phyloP scores from a whole-genome alignment of 2,329 filamentous ascomycete genomes.

The Monosporascus cannonballus region DNA sequence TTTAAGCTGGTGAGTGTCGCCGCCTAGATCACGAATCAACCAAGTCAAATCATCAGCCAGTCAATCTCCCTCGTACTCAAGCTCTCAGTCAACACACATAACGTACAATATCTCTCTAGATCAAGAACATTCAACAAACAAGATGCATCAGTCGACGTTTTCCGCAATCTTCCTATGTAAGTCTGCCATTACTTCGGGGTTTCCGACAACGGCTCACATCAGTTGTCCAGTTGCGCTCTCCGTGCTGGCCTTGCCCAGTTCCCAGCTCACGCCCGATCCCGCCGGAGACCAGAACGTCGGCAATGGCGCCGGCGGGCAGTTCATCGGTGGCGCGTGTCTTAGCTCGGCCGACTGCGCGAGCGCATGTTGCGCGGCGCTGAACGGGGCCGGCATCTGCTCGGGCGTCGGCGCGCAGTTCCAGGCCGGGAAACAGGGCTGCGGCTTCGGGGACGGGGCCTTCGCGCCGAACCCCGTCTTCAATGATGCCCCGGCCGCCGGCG shows the following conservation, averaged over 20 bases:
- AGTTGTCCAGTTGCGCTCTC: slow-evolving; percentile 3
- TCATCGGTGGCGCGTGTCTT: slow-evolving; percentile 23
- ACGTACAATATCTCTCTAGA: no score
- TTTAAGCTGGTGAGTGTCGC: no score
- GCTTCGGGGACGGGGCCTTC: slow-evolving; percentile 14
- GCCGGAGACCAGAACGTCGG: slow-evolving; percentile 19
- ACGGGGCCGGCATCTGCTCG: slow-evolving; percentile 20
- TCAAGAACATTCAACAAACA: not conserved
- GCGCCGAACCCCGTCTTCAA: not conserved
- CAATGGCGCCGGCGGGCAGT: slow-evolving; percentile 19
- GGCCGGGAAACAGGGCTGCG: slow-evolving; percentile 24
- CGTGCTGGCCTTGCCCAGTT: slow-evolving; percentile 5
- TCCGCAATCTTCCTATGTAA: slow-evolving; percentile 1
- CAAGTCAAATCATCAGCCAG: no score
- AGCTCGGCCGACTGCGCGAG: slow-evolving; percentile 22
- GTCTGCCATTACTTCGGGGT: not conserved
- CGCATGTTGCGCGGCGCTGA: slow-evolving; percentile 22
- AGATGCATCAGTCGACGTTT: not conserved
- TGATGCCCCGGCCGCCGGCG: not conserved
- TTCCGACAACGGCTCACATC: not conserved
- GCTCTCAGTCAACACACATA: no score
- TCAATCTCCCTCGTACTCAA: no score
- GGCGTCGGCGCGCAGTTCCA: slow-evolving; percentile 17
- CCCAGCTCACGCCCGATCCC: slow-evolving; percentile 15
- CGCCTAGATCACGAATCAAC: no score